Conservation (phyloP, 495 filamentous ascomycete genomes). For the Patellaria atrata region DNA sequence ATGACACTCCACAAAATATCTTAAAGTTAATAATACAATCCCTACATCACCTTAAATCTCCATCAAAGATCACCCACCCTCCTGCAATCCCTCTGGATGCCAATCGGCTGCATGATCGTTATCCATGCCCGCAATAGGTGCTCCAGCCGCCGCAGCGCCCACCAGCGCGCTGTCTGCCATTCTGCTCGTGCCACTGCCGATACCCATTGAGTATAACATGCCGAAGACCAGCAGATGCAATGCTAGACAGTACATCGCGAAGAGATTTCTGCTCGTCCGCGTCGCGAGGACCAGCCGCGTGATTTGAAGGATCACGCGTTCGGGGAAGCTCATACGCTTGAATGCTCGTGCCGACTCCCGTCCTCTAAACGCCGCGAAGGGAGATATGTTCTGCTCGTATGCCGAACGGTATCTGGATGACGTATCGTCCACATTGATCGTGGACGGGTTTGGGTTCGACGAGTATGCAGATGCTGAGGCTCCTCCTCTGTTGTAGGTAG, state of each 20-base stretch:
- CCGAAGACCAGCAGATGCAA: constrained; percentile 77
- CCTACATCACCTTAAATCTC: no score
- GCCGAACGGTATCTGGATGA: constrained; percentile 69
- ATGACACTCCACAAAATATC: not conserved
- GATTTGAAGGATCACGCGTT: constrained; percentile 79
- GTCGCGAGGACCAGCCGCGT: constrained; percentile 84
- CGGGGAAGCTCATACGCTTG: constrained; percentile 83
- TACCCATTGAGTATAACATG: constrained; percentile 71
- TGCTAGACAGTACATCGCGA: constrained; percentile 84
- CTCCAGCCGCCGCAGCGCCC: constrained; percentile 23
- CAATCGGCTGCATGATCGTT: constrained; percentile 40
- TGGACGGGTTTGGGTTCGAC: constrained; percentile 58
- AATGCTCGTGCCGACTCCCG: constrained; percentile 86
- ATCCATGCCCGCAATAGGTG: constrained; percentile 9
- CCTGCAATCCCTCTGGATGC: constrained; percentile 44
- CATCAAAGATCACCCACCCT: constrained; percentile 11
- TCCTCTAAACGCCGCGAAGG: constrained; percentile 87
- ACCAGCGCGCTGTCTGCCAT: constrained; percentile 34
- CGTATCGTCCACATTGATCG: constrained; percentile 45
- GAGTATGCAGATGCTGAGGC: constrained; percentile 60
- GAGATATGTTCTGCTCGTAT: constrained; percentile 89
- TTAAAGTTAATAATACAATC: no score
- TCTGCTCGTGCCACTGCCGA: constrained; percentile 30
- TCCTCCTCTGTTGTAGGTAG: constrained; percentile 61
- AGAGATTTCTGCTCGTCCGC: constrained; percentile 79